Percentiles rank a stretch among this genome's conserved stretches.
Evolutionary conservation across 805 yeast genomes (phyloP).

Genomic region (Saturnispora mendoncae): DNA sequence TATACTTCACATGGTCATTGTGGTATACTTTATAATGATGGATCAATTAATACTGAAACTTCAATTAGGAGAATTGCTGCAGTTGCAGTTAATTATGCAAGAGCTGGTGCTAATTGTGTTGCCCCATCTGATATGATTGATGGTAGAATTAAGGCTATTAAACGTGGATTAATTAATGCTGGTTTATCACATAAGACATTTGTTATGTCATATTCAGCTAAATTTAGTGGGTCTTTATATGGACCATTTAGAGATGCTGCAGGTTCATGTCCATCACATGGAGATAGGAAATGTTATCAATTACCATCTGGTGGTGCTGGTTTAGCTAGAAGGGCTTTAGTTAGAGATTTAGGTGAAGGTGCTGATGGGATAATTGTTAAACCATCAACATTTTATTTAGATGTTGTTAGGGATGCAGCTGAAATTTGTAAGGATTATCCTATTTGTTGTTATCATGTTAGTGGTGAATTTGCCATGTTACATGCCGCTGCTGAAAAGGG

Average conservation of each 20-base stretch:
- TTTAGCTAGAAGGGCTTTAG: conserved; percentile 82
- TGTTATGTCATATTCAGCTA: conserved; percentile 91
- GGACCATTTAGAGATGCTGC: conserved; percentile 99
- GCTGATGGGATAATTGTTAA: conserved; percentile 93
- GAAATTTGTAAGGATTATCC: conserved; percentile 78
- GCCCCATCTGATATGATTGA: conserved; percentile 99
- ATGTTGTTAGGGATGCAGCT: conserved; percentile 81
- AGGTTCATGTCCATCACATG: conserved; percentile 78
- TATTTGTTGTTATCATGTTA: conserved; percentile 89
- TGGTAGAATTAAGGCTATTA: conserved; percentile 85
- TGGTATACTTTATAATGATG: conserved; percentile 83
- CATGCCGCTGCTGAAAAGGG: conserved; percentile 98
- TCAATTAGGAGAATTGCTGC: conserved; percentile 82
- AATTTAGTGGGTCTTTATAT: conserved; percentile 81
- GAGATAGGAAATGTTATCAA: conserved; percentile 90
- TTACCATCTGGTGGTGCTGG: conserved; percentile 91
- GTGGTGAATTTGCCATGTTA: conserved; percentile 96
- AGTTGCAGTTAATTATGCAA: conserved; percentile 90
- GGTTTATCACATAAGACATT: conserved; percentile 80
- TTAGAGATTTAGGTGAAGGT: conserved; percentile 84
- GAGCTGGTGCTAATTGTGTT: conserved; percentile 90
- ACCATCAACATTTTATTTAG: conserved; percentile 93
- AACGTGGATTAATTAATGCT: conserved; percentile 70
- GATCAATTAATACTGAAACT: conserved; percentile 63
- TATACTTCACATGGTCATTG: conserved; percentile 98